These are phyloP conservation scores for Ricinus communis DNA, from an alignment of 345 rosid species.

Conservation along the genomic window DNA sequence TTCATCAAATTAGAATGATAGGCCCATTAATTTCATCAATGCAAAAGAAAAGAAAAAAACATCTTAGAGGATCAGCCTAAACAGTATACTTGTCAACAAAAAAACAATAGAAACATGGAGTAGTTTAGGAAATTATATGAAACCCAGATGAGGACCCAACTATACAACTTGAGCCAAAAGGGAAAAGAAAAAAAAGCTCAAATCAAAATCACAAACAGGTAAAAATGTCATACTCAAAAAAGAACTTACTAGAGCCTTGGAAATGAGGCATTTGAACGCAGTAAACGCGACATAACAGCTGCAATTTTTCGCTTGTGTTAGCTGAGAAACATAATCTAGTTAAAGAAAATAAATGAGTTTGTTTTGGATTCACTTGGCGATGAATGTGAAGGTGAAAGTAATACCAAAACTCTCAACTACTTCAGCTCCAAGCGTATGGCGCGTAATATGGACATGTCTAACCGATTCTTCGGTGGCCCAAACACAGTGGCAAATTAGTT, in stretches of 20 bases:
- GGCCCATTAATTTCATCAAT: too few species aligned
- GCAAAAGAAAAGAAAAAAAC: too few species aligned
- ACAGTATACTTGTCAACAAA: background rate
- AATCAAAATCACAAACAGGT: background rate
- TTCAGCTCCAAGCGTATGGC: background rate
- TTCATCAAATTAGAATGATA: too few species aligned
- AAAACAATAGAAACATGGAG: background rate
- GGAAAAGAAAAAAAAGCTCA: background rate
- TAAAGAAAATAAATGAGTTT: background rate
- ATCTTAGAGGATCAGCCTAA: too few species aligned
- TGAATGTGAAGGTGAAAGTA: background rate
- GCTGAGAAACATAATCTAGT: background rate
- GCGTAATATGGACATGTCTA: conserved; percentile 3
- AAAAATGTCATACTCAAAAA: too few species aligned
- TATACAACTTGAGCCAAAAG: background rate
- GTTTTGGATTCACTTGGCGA: background rate
- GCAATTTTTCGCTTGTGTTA: background rate
- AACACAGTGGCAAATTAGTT: too few species aligned
- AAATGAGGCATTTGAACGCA: conserved; percentile 20
- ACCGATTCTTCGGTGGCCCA: too few species aligned
- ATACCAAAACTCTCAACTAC: too few species aligned
- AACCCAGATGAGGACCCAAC: background rate
- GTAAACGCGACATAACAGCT: conserved; percentile 17
- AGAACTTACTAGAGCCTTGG: conserved; percentile 8
- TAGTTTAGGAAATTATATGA: background rate